These are phyloP conservation scores for Parastagonospora nodorum DNA, from an alignment of 2,329 filamentous ascomycete genomes.

Conservation along the genomic window DNA sequence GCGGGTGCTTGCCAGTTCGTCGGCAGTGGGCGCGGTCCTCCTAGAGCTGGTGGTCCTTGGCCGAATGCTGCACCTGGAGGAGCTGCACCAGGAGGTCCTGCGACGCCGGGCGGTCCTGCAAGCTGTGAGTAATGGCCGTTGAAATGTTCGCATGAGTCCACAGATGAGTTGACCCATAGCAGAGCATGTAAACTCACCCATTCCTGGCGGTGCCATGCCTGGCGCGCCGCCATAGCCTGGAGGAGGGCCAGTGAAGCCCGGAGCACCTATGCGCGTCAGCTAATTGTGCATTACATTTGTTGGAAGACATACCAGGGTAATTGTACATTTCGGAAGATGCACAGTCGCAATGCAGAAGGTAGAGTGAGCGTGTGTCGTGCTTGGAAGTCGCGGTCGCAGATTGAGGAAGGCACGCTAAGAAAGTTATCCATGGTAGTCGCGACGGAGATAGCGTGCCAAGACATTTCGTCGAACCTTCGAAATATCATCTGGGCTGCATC, in stretches of 20 bases:
- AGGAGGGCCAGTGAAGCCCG: slow-evolving; percentile 71
- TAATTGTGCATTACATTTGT: neutral
- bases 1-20: slow-evolving; percentile 84
- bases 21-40: slow-evolving; percentile 79
- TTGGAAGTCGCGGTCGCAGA: slow-evolving; percentile 7
- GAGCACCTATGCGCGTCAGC: slow-evolving; percentile 46
- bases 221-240: slow-evolving; percentile 76
- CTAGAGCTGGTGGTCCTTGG: slow-evolving; percentile 72
- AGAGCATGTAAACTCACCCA: slow-evolving; percentile 65
- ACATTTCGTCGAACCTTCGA: slow-evolving; percentile 17
- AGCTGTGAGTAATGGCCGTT: slow-evolving; percentile 3
- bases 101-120: slow-evolving; percentile 16
- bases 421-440: slow-evolving; percentile 4
- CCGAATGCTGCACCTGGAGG: slow-evolving; percentile 80
- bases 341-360: no score
- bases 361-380: neutral
- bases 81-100: slow-evolving; percentile 73
- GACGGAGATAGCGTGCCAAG: slow-evolving; percentile 2
- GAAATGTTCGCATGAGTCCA: neutral
- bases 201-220: slow-evolving; percentile 77
- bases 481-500: neutral
- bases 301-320: slow-evolving; percentile 36
- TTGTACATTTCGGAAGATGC: slow-evolving; percentile 37
- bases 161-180: neutral
- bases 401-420: slow-evolving; percentile 6